Evolutionary conservation across 2,329 filamentous ascomycete genomes (phyloP).

Genomic region (Chalaropsis thielavioides): DNA sequence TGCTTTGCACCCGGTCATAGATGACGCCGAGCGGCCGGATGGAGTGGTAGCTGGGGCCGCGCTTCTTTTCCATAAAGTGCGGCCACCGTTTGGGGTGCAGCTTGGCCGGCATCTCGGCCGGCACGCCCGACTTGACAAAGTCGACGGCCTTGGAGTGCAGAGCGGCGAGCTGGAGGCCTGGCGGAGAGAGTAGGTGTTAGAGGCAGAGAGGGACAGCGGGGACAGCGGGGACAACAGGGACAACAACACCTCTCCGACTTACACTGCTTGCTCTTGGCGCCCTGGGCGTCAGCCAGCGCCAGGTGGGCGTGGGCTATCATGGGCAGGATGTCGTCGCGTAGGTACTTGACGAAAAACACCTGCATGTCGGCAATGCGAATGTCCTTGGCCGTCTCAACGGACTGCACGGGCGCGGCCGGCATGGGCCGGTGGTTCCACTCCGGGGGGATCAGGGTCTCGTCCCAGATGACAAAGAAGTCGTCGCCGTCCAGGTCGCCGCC

Average conservation of each 20-base stretch:
- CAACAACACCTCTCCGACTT: too few relatives aligned
- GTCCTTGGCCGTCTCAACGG: constrained; percentile 35
- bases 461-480: constrained; percentile 92
- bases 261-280: constrained; percentile 57
- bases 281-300: constrained; percentile 54
- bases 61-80: constrained; percentile 70
- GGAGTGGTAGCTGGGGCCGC: constrained; percentile 47
- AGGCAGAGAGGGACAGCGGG: background rate
- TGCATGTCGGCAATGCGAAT: constrained; percentile 62
- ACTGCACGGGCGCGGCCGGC: constrained; percentile 26
- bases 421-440: constrained; percentile 64
- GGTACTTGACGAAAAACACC: constrained; percentile 78
- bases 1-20: constrained; percentile 57
- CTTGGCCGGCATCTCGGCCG: constrained; percentile 50
- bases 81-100: constrained; percentile 55
- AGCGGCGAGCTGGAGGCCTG: constrained; percentile 53
- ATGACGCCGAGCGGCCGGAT: constrained; percentile 60
- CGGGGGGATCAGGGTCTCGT: constrained; percentile 53
- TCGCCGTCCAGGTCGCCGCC: constrained; percentile 93
- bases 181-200: background rate
- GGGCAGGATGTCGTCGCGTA: constrained; percentile 76
- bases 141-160: constrained; percentile 89
- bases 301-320: constrained; percentile 72
- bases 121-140: constrained; percentile 77
- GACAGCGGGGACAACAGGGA: background rate